Conservation (phyloP, 805 yeast species). For the Candida morakotiae region DNA sequence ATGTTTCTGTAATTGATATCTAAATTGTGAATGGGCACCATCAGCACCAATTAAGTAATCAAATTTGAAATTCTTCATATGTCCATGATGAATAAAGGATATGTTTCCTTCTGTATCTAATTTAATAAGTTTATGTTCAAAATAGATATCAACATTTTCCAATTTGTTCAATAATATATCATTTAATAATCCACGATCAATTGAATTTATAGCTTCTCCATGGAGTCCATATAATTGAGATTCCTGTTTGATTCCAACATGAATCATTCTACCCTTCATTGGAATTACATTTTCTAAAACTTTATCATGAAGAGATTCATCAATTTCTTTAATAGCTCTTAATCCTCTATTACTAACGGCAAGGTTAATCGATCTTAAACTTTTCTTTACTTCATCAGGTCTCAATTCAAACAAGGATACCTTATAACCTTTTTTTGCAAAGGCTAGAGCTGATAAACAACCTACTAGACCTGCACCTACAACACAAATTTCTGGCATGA, state of each 20-base stretch:
- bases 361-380: constrained; percentile 71
- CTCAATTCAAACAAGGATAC: constrained; percentile 75
- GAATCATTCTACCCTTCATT: constrained; percentile 89
- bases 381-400: constrained; percentile 41
- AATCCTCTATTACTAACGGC: constrained; percentile 89
- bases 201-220: constrained; percentile 83
- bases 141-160: constrained; percentile 42
- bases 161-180: constrained; percentile 46
- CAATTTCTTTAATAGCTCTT: constrained; percentile 60
- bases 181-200: constrained; percentile 72
- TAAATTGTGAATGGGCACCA: constrained; percentile 74
- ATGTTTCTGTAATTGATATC: constrained; percentile 62
- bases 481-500: constrained; percentile 39
- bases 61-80: constrained; percentile 22
- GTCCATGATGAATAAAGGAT: constrained; percentile 9
- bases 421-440: constrained; percentile 63
- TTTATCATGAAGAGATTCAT: constrained; percentile 50
- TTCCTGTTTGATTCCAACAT: constrained; percentile 56
- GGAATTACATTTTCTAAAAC: constrained; percentile 67
- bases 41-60: constrained; percentile 80
- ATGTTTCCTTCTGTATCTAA: constrained; percentile 2
- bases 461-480: constrained; percentile 94
- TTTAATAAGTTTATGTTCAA: constrained; percentile 52
- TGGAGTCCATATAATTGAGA: constrained; percentile 74
- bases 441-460: constrained; percentile 75